Conservation (phyloP, 768 basidiomycete species). For the Cystofilobasidium macerans region DNA sequence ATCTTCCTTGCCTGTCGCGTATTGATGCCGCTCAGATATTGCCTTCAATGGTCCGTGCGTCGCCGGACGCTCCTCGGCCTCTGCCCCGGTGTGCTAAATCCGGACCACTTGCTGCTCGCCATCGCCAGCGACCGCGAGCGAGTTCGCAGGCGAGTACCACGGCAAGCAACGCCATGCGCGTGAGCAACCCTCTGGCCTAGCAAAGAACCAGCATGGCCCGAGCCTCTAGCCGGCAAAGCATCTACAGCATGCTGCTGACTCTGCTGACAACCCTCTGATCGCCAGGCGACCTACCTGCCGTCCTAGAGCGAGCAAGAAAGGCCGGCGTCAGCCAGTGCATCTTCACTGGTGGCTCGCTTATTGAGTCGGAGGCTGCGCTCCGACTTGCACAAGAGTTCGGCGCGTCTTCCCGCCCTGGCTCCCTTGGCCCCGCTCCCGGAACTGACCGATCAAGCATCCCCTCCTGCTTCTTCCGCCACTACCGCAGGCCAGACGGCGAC, state of each 20-base stretch:
- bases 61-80: too few species aligned
- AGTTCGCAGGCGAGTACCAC: conserved; percentile 39
- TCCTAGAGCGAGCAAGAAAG: conserved; percentile 49
- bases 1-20: background rate
- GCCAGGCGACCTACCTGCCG: conserved; percentile 54
- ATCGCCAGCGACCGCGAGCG: conserved; percentile 18
- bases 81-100: too few species aligned
- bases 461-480: background rate
- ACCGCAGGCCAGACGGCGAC: conserved; percentile 58
- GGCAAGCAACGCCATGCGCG: conserved; percentile 40
- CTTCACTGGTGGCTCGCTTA: conserved; percentile 62
- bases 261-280: background rate
- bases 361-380: conserved; percentile 53
- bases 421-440: background rate
- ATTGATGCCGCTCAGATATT: conserved; percentile 9
- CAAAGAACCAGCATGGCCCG: too few species aligned
- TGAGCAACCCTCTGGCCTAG: too few species aligned
- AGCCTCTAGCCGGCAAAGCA: background rate
- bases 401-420: conserved; percentile 31
- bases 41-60: too few species aligned
- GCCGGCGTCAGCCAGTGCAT: conserved; percentile 62
- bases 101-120: too few species aligned
- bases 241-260: too few species aligned
- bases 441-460: background rate
- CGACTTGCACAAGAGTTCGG: conserved; percentile 52